Conservation (phyloP, 805 yeast genomes). For the Yarrowia osloensis region DNA sequence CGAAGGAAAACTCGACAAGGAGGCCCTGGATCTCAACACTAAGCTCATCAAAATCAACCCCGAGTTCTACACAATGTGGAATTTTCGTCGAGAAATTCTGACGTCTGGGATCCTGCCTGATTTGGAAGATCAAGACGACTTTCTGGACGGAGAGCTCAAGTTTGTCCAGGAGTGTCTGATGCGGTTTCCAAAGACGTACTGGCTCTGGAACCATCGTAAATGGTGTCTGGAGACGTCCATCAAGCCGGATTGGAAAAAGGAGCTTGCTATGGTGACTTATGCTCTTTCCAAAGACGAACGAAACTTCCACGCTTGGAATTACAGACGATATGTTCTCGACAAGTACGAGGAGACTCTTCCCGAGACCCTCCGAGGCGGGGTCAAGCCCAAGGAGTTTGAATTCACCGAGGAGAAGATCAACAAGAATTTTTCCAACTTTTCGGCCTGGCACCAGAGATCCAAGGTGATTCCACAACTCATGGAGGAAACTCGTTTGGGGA, state of each 20-base stretch:
- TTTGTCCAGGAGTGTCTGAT: constrained; percentile 62
- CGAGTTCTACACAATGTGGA: constrained; percentile 89
- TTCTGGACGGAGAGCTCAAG: constrained; percentile 58
- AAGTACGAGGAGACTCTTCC: constrained; percentile 36
- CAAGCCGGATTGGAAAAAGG: constrained; percentile 65
- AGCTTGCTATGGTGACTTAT: constrained; percentile 67
- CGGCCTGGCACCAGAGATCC: constrained; percentile 93
- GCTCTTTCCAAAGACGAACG: constrained; percentile 73
- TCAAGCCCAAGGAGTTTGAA: constrained; percentile 57
- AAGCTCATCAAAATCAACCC: constrained; percentile 68
- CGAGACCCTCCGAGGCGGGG: constrained; percentile 36
- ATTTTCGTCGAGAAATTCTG: constrained; percentile 76
- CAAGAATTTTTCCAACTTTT: constrained; percentile 83
- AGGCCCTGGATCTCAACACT: constrained; percentile 56
- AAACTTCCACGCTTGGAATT: constrained; percentile 96
- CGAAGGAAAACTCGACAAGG: constrained; percentile 41
- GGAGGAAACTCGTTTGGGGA: constrained; percentile 34
- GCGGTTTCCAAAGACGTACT: constrained; percentile 82
- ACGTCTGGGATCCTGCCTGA: constrained; percentile 36
- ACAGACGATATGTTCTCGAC: constrained; percentile 70
- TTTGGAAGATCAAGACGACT: constrained; percentile 38
- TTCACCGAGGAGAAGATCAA: constrained; percentile 80
- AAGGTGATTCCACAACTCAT: constrained; percentile 62
- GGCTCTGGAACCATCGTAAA: constrained; percentile 93
- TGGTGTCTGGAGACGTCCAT: constrained; percentile 70